Base-by-base conservation (phyloP, 805 yeast genomes). In the Candida boleticola region DNA sequence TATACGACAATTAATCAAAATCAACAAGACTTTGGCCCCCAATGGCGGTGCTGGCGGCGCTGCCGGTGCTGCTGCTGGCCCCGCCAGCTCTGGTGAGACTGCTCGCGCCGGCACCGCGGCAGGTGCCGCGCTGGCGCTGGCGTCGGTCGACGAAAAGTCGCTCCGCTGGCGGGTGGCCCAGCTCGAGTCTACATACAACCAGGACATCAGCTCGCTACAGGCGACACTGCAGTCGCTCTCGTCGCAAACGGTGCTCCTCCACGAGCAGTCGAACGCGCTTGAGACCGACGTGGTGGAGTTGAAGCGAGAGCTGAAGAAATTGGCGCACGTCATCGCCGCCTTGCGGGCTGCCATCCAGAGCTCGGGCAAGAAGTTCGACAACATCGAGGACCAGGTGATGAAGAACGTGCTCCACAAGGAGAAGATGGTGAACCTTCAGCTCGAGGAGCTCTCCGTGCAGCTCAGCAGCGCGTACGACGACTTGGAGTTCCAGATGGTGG, bases 401-500 rank as follows among this genome's bases (percentile, higher is more conserved):
- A 51, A 56, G 7, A 57, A 58, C 26, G 71, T 62, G 1, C 49
- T 47, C 16, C 57, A 54, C 37, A 49, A 53, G 41, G 73, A 68
- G 36, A 57, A 57, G 23, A 42, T 58, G 35, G 47, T 62, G 19
- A 50, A 60, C 25, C 46, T 58, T 4, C 54, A 62, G 32, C 43
- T 71, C 2, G 53, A 60, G 39, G 70, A 69, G 29, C 52, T 54
- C 32, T 50, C 57, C 20, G 57, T 60, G 17, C 49, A 51, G 26
- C 51, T 58, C 14, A 52, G 48, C 29, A 56, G 52, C 38, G 63
- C 61, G 31, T 66, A 45, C 44, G 56, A 61, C 25, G 65, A 63
- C 29, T 44, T 64, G 29, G 54, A 58, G 25, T 64, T 60, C 45
- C 68, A 70, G 37, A 46, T 69, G 29, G 55, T 60, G n/a, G 47